Conservation (phyloP, 352 stramenopile genomes). For the Pythium apleroticum region DNA sequence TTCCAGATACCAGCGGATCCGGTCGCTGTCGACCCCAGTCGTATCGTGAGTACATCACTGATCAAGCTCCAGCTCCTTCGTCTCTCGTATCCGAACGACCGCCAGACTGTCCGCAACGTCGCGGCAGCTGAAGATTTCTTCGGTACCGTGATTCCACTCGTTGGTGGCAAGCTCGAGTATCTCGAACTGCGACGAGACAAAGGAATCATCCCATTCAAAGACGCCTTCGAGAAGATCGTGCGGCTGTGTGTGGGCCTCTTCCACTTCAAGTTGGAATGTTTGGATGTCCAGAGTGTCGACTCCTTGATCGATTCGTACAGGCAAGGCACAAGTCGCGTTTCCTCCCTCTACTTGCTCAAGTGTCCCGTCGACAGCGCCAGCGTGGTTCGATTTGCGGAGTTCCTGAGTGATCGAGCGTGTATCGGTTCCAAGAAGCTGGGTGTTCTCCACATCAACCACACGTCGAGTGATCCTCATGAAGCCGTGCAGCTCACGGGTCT, state of each 20-base stretch:
- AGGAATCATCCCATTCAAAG: conserved; percentile 16
- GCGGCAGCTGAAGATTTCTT: conserved; percentile 4
- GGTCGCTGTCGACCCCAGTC: neutral
- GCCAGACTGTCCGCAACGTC: neutral
- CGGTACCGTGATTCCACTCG: conserved; percentile 5
- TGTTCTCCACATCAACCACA: conserved; percentile 17
- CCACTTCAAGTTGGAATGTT: conserved; percentile 19
- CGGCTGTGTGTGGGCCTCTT: conserved; percentile 10
- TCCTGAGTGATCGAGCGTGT: conserved; percentile 3
- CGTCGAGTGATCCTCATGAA: neutral
- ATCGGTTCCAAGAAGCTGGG: conserved; percentile 12
- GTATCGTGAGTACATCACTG: neutral
- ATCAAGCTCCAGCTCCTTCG: conserved; percentile 16
- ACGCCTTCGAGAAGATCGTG: conserved; percentile 11
- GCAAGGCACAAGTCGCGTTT: conserved; percentile 8
- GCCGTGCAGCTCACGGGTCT: conserved; percentile 3
- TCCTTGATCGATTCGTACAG: conserved; percentile 11
- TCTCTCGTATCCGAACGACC: neutral
- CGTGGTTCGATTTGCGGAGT: conserved; percentile 11
- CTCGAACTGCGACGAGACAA: conserved; percentile 6
- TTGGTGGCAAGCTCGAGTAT: conserved; percentile 16
- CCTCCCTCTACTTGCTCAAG: conserved; percentile 20
- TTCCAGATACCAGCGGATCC: neutral
- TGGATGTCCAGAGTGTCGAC: conserved; percentile 11
- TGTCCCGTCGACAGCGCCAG: conserved; percentile 7